Evolutionary conservation across 2,329 filamentous ascomycete genomes (phyloP).

Genomic region (Rutstroemia sp.): DNA sequence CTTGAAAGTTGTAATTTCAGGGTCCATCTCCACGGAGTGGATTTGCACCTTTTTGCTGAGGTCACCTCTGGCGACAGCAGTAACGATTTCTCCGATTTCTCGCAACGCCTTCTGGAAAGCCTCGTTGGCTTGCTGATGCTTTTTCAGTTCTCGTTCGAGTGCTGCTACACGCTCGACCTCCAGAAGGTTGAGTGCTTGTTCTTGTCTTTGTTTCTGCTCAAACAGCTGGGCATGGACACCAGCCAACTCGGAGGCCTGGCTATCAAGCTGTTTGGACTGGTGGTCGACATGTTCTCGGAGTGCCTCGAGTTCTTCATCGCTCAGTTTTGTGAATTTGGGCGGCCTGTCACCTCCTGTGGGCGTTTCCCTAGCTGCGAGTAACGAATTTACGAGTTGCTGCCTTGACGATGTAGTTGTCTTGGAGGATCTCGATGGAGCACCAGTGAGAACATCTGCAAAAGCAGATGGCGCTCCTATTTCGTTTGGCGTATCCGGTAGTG

Average conservation of each 20-base stretch:
- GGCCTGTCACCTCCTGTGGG: slow-evolving; percentile 23
- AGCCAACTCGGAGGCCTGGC: slow-evolving; percentile 77
- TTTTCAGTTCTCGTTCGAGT: slow-evolving; percentile 87
- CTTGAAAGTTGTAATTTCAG: slow-evolving; percentile 96
- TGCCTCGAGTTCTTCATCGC: slow-evolving; percentile 76
- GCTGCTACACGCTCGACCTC: slow-evolving; percentile 83
- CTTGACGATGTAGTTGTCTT: slow-evolving; percentile 22
- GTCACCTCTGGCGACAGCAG: slow-evolving; percentile 89
- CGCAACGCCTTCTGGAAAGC: slow-evolving; percentile 96
- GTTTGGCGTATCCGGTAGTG: slow-evolving; percentile 74
- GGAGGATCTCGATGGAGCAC: slow-evolving; percentile 28
- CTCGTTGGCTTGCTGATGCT: slow-evolving; percentile 96
- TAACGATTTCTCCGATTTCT: slow-evolving; percentile 96
- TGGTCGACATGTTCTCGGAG: slow-evolving; percentile 87
- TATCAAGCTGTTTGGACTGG: slow-evolving; percentile 88
- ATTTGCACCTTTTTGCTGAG: slow-evolving; percentile 95
- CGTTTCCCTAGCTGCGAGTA: slow-evolving; percentile 26
- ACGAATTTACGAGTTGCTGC: slow-evolving; percentile 35
- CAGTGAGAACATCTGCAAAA: slow-evolving; percentile 46
- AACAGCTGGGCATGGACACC: slow-evolving; percentile 80
- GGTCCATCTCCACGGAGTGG: slow-evolving; percentile 94
- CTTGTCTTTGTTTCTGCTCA: slow-evolving; percentile 78
- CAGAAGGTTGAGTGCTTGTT: slow-evolving; percentile 72
- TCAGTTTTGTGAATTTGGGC: slow-evolving; percentile 40
- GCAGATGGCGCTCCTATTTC: slow-evolving; percentile 63